Evolutionary conservation across 495 filamentous ascomycete species (phyloP).

Genomic region (Glonium stellatum): DNA sequence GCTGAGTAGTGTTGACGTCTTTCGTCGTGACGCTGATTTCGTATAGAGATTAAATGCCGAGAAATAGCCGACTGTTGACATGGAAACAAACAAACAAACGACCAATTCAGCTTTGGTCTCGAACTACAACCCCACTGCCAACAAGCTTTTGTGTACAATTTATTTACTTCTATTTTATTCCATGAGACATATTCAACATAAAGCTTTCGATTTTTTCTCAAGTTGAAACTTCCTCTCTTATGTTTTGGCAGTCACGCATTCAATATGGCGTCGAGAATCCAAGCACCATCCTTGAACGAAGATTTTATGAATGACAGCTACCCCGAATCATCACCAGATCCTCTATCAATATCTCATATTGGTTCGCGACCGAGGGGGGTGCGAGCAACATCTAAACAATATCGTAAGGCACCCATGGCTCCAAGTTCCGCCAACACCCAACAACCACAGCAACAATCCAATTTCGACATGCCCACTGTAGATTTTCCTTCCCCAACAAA

Average conservation of each 20-base stretch:
- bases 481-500: conserved; percentile 31
- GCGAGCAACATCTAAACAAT: neutral
- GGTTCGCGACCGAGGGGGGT: conserved; percentile 5
- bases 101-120: neutral
- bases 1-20: neutral
- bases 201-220: no score
- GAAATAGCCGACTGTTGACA: conserved; percentile 1
- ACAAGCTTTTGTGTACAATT: neutral
- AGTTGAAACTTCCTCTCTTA: neutral
- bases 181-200: no score
- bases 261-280: conserved; percentile 1
- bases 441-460: neutral
- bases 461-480: conserved; percentile 1
- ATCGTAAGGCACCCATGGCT: conserved; percentile 11
- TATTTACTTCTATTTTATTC: neutral
- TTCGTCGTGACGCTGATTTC: neutral
- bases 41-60: neutral
- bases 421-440: conserved; percentile 22
- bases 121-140: neutral
- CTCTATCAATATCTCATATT: conserved; percentile 14
- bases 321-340: conserved; percentile 29
- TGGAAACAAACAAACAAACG: neutral
- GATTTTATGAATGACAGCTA: conserved; percentile 15
- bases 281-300: conserved; percentile 3
- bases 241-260: neutral